Base-by-base conservation (phyloP, 352 stramenopile species). In the Peronospora belbahrii region DNA sequence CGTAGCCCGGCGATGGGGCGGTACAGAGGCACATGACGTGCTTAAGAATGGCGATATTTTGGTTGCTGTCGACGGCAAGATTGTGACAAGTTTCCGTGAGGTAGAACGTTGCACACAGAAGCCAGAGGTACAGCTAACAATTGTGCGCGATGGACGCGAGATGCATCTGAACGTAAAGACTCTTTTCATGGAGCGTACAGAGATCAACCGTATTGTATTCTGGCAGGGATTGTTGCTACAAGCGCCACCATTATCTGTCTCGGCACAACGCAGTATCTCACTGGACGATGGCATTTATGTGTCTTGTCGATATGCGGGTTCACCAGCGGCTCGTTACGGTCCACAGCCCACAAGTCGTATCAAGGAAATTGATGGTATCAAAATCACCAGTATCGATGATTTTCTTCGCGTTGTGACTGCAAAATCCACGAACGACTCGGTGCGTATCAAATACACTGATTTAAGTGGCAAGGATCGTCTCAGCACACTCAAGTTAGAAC, bases 191-290 rank as follows among this genome's bases (percentile, higher is more conserved):
- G 69, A 90, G 46, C 77, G 76, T 35, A 90, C 79, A 3, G 84
- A 94, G 57, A 92, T 95, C 31, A 86, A 95, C 41, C 81, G 88
- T 24, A 86, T 97, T 28, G 71, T 97, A 35, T 88, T 95, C 46
- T 97, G 87, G 86, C 82, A 90, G 23, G 89, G 89, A 3, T 68
- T 96, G 19, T 52, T 96, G 30, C 54, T 97, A 4, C 89, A 97
- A 46, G 81, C 76, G 17, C 81, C 86, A 2, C 89, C 92, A 8
- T 63, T 95, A 1, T 88, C 85, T 2, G 85, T 95, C 2, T 87
- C 77, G 9, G 87, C 79, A 0, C 82, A 93, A 47, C 78, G 82
- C 15, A 80, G 79, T 35, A 88, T 93, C 35, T 85, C 74, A 11
- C 43, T 88, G 19, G 76, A 91, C 14, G 82, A 93, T 53, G 82